Evolutionary conservation across 371 early-diverging fungal species (phyloP), one percentile per base, ranked within the genome.

Genomic region (Actinomortierella wolfii): DNA sequence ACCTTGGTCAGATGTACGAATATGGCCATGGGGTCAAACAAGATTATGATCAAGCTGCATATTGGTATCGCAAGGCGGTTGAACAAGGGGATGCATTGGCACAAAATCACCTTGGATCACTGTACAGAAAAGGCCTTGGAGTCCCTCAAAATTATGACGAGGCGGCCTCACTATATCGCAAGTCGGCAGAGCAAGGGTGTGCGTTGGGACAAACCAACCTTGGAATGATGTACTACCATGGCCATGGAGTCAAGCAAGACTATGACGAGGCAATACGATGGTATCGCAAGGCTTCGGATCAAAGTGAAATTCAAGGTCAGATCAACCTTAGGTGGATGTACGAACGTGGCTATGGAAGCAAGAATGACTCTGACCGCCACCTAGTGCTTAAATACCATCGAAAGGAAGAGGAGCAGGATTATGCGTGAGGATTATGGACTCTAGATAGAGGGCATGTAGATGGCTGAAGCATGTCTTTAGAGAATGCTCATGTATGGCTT

Each of bases 71-170:
- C 28, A 55, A 64, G 51, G 76, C 91, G 8, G 90, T 91, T 20
- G 75, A 68, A 41, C 71, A 76, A 49, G 91, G 91, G 6, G 86
- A 88, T 76, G 77, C 83, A 43, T 82, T 83, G 51, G 92, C 92
- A 14, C 89, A 89, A 68, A 87, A 88, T 78, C 71, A 78, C 23
- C 64, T 93, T 4, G 92, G 90, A 29, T 82, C 81, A 66, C 81
- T 86, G 61, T 88, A 89, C 67, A 88, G 89, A 64, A 82, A 86
- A 57, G 92, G 92, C 17, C 17, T 8, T 50, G 79, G 81, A 41
- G 81, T 89, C 2, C 60, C 52, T 9, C 49, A 79, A 53, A 74
- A 91, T 59, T 77, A 80, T 34, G 29, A 57, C 4, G 54, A 75
- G 43, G 85, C 86, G 3, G 60, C 78, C 17, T 58, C 75, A 48